Evolutionary conservation across 1,284 basidiomycete genomes (phyloP), one percentile per base, ranked within the genome.

Genomic region (Ganoderma leucocontextum): DNA sequence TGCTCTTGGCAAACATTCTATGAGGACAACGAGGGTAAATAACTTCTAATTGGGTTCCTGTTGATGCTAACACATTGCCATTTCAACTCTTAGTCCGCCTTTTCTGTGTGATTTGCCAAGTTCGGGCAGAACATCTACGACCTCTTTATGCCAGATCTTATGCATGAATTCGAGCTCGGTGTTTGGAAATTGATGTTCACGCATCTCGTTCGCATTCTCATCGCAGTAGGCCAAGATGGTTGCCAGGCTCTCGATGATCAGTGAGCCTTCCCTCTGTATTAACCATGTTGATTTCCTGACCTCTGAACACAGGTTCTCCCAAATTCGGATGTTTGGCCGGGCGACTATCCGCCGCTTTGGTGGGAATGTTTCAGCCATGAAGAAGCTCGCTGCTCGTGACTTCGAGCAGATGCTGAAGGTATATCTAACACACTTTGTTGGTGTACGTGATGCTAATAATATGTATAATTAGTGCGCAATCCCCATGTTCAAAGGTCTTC

Each of bases 1-100:
- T 1, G 12, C 63, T 2, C 63, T 66, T 1, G 61, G 63, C n/a
- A 60, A 57, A 4, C 22, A 47, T 2, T 71, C 70, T 1, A 13
- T 63, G 4, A 53, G 53, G 0, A 64, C 64, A 2, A 61, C 39
- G 2, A 58, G 33, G 9, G 68, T 65, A 47, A 2, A 42, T 36
- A 29, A 58, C 38, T 41, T 12, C 38, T 22, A 36, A 36, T 59
- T 12, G 38, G 9, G 19, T 58, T 38, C 22, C 22, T 36, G 19
- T 9, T 17, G 35, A 25, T 42, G 58, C 47, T 65, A 42, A 58
- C 38, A 35, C 65, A n/a, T 64, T 62, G 33, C 49, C 65, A 41
- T 33, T 29, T 29, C 29, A 29, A 29, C 29, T 29, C 29, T 55
- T 58, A 82, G 81, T 82, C 80, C 67, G 78, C 80, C 1, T 83